Evolutionary conservation across 305 asterid genomes (phyloP), one percentile per base, ranked within the genome.

Genomic region (Caryopteris hybrid): DNA sequence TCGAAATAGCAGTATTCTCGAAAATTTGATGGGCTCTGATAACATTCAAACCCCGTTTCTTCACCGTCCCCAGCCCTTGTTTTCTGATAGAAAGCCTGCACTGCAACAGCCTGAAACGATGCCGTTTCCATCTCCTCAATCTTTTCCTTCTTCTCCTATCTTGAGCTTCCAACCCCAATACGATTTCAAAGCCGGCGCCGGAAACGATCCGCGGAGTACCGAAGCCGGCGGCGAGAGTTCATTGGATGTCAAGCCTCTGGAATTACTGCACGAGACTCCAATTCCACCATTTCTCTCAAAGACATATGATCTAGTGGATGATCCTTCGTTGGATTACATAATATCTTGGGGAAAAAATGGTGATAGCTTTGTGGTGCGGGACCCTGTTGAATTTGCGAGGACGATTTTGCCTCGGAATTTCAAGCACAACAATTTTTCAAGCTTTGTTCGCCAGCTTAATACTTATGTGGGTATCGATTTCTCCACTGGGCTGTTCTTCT

Each of bases 401-500:
- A 6, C 31, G 16, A 52, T 88, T 57, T 77, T 91, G 81, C 95
- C 97, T 0, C 72, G 77, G 75, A 82, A 81, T 74, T 88, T 91
- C 84, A 91, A 91, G 85, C 97, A 91, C 84, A 84, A 79, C 79
- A 90, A 88, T 74, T 90, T 85, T 81, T 87, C 96, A 7, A 89
- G 96, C 79, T 90, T 90, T 78, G 93, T 90, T 73, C 91, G 95
- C 34, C 97, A 90, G 80, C 92, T 90, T 13, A 86, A 90, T 61
- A 90, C 95, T 57, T 90, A 90, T 66, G 97, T 90, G 87, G 95
- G 97, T 90, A 88, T 72, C 31, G 10, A 52, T 75, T 68, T 70
- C 66, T 2, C 66, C 58, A 71, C 47, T 63, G 23, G 71, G 53
- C 18, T 68, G 8, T 16, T 27, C 25, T 33, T 45, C 25, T 64